These are phyloP conservation scores for Gyrodon lividus DNA, from an alignment of 768 basidiomycete genomes.

Conservation along the genomic window DNA sequence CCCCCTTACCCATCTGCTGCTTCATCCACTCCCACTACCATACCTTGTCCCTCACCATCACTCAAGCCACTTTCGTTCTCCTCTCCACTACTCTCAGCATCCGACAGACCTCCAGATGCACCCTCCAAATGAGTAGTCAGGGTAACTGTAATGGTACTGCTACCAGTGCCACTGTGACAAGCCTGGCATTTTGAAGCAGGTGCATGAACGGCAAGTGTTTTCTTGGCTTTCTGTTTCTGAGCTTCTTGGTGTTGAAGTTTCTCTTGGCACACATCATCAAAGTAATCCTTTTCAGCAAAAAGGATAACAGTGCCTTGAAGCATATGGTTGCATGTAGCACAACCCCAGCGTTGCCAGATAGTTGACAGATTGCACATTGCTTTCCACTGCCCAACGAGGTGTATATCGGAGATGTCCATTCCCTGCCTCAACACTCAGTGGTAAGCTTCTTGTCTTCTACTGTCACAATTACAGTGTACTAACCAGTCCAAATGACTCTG, in stretches of 20 bases:
- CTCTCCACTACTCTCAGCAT: too few species aligned
- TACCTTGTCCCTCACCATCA: too few species aligned
- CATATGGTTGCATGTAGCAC: background rate
- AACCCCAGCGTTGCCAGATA: conserved; percentile 8
- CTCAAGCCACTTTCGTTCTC: too few species aligned
- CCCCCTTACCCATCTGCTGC: too few species aligned
- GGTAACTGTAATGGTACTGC: too few species aligned
- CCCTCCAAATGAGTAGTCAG: too few species aligned
- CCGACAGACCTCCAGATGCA: too few species aligned
- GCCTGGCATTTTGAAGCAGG: too few species aligned
- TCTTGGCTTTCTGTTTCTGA: background rate
- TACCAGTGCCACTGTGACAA: too few species aligned
- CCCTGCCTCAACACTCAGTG: conserved; percentile 25
- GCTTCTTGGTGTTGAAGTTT: background rate
- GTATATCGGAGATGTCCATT: conserved; percentile 35
- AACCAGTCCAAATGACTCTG: conserved; percentile 40
- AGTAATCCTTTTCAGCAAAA: conserved; percentile 1
- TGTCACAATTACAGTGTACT: background rate
- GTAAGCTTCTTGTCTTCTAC: background rate
- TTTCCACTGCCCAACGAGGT: conserved; percentile 35
- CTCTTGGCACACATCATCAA: background rate
- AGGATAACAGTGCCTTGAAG: background rate
- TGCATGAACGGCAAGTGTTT: too few species aligned
- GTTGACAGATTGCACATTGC: conserved; percentile 24
- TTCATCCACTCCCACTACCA: too few species aligned